Evolutionary conservation across 2,329 filamentous ascomycete species (phyloP).

Genomic region (Teratosphaeriaceae sp.): DNA sequence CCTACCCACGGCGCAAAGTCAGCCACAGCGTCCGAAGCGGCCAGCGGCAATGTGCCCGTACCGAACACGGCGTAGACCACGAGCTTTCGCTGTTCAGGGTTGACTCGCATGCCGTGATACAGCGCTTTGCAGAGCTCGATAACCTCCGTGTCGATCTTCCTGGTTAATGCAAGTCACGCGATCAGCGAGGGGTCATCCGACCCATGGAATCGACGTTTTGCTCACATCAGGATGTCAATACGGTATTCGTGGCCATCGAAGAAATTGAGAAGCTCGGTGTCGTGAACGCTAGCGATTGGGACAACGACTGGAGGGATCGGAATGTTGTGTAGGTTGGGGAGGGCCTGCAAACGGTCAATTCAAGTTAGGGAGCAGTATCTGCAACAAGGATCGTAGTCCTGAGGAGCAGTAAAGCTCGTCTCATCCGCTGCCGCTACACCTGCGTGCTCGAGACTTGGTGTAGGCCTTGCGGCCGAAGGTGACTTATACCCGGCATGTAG

Average conservation of each 20-base stretch:
- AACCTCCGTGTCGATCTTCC: constrained; percentile 2
- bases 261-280: constrained; percentile 3
- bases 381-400: background rate
- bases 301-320: background rate
- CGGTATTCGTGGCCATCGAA: constrained; percentile 1
- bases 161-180: background rate
- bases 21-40: background rate
- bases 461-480: background rate
- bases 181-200: background rate
- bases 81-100: constrained; percentile 1
- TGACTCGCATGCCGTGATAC: background rate
- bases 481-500: background rate
- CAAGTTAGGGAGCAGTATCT: background rate
- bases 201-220: background rate
- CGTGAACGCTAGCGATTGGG: background rate
- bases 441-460: too few relatives aligned
- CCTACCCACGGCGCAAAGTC: background rate
- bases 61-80: background rate
- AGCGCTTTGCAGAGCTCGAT: background rate
- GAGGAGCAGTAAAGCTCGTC: background rate
- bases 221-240: background rate
- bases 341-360: background rate
- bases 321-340: background rate
- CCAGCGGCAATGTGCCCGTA: background rate
- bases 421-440: too few relatives aligned